phyloP scores from a whole-genome alignment of 352 stramenopile species.

The Globisporangium acanthophoron region DNA sequence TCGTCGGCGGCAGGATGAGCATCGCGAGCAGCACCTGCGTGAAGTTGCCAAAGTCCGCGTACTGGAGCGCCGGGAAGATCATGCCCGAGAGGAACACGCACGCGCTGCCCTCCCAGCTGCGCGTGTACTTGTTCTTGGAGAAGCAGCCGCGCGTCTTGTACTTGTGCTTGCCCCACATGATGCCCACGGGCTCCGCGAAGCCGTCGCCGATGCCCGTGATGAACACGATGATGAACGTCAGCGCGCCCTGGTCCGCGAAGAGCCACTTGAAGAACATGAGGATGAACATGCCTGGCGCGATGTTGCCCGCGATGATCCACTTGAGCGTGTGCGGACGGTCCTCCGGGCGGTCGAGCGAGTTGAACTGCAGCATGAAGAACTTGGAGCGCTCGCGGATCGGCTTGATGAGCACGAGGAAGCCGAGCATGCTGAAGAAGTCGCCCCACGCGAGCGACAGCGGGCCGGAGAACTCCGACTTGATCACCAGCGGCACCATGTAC shows the following conservation, averaged over 20 bases:
- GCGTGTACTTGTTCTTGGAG: constrained; percentile 80
- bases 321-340: constrained; percentile 82
- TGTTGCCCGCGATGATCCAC: constrained; percentile 80
- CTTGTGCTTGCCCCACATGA: constrained; percentile 80
- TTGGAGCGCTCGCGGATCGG: constrained; percentile 68
- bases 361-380: constrained; percentile 89
- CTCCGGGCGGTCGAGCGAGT: constrained; percentile 80
- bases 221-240: constrained; percentile 79
- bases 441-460: constrained; percentile 71
- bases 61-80: constrained; percentile 54
- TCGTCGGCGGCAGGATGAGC: constrained; percentile 69
- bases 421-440: constrained; percentile 77
- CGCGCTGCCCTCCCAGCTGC: constrained; percentile 75
- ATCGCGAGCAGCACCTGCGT: constrained; percentile 72
- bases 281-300: constrained; percentile 58
- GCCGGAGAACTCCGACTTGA: constrained; percentile 59
- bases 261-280: constrained; percentile 86
- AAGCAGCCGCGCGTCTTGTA: constrained; percentile 83
- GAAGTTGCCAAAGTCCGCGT: constrained; percentile 73
- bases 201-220: constrained; percentile 79
- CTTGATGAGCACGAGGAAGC: constrained; percentile 83
- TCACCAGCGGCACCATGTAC: constrained; percentile 76
- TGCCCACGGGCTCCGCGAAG: constrained; percentile 70
- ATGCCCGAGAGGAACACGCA: constrained; percentile 77
- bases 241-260: constrained; percentile 44